A percentile compares a stretch with the other conserved stretches of the same genome.
phyloP scores from a whole-genome alignment of 2,329 filamentous ascomycete species.

The Colletotrichum cereale region DNA sequence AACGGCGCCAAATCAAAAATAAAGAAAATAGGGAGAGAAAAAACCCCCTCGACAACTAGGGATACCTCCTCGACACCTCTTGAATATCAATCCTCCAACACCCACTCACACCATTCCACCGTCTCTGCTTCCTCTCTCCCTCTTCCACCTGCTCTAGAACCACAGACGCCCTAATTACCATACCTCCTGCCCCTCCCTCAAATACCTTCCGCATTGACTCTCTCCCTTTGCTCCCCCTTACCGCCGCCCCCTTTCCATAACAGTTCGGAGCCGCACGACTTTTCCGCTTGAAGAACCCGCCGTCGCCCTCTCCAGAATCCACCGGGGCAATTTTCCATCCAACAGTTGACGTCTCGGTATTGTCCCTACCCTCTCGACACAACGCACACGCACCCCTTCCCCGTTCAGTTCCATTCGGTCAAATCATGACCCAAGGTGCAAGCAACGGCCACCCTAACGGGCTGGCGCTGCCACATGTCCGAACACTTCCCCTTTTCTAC shows the following conservation, averaged over 20 bases:
- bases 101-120: neutral
- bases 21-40: neutral
- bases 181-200: constrained; percentile 7
- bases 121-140: neutral
- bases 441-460: constrained; percentile 51
- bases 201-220: neutral
- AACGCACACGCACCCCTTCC: neutral
- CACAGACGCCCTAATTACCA: neutral
- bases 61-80: neutral
- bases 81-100: constrained; percentile 28
- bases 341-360: constrained; percentile 32
- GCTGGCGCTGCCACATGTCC: constrained; percentile 59
- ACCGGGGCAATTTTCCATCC: constrained; percentile 1
- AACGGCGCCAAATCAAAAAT: constrained; percentile 10
- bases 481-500: constrained; percentile 82
- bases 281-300: neutral
- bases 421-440: constrained; percentile 39
- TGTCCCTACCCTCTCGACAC: constrained; percentile 31
- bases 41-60: neutral
- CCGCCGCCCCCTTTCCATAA: constrained; percentile 5
- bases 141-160: neutral
- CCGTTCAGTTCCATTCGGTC: constrained; percentile 6
- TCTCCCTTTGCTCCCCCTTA: constrained; percentile 16
- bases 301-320: neutral
- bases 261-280: neutral